These are phyloP conservation scores for Tulasnella sp. DNA, from an alignment of 768 basidiomycete species.

Conservation along the genomic window DNA sequence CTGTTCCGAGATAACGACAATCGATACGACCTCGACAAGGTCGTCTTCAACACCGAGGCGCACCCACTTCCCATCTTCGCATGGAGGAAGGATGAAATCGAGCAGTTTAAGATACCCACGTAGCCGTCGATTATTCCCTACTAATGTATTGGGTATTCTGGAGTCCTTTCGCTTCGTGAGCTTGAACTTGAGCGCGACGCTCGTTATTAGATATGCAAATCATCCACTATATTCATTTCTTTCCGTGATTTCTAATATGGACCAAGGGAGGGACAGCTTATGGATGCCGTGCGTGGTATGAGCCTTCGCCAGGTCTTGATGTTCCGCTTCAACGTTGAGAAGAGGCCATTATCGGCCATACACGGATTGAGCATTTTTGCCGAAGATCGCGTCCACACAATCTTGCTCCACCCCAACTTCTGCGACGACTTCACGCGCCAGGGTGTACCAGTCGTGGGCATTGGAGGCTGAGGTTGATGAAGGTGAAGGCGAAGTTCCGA, in stretches of 20 bases:
- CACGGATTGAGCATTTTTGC: constrained; percentile 46
- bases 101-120: constrained; percentile 6
- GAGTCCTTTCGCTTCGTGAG: background rate
- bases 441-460: constrained; percentile 72
- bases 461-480: constrained; percentile 46
- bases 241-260: background rate
- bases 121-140: background rate
- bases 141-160: background rate
- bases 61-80: constrained; percentile 9
- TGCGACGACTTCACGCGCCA: constrained; percentile 71
- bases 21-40: constrained; percentile 42
- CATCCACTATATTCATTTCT: background rate
- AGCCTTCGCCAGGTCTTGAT: background rate
- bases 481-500: constrained; percentile 70
- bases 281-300: background rate
- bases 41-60: constrained; percentile 39
- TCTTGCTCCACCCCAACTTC: constrained; percentile 78
- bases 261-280: background rate
- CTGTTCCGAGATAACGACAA: constrained; percentile 64
- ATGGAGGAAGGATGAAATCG: constrained; percentile 11
- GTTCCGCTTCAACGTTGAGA: background rate
- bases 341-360: constrained; percentile 36
- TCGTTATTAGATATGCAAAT: background rate
- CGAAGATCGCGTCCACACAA: constrained; percentile 70
- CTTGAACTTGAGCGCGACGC: background rate